Evolutionary conservation across 2,329 filamentous ascomycete genomes (phyloP), one percentile per base, ranked within the genome.

Genomic region (Emergomyces orientalis): DNA sequence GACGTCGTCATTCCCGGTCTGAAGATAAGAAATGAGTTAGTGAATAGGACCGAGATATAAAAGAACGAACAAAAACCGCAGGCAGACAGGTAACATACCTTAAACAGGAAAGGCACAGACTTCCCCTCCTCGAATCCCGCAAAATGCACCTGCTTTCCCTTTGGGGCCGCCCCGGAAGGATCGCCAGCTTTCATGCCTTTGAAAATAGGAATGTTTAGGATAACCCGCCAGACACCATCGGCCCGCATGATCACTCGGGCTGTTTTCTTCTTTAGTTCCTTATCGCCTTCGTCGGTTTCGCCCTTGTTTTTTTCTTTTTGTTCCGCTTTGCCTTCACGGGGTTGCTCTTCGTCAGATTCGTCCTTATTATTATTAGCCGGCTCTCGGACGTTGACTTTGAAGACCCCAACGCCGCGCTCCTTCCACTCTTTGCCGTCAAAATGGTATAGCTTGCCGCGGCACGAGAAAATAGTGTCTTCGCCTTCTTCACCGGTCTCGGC

Each of bases 211-310:
- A 89, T 90, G 76, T 97, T 97, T 59, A 97, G 80, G 65, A 96
- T 87, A 61, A 97, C 86, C 27, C 91, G 85, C 70, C 92, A 86
- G 0, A 90, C 94, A 64, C 91, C 91, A 71, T 97, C 92, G 68
- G 95, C 91, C 22, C 93, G 88, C 86, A 97, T 91, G 65, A 97
- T 84, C 67, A 97, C 84, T 51, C 93, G 88, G 30, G 88, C 83
- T 65, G 78, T 80, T 54, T 71, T 74, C 45, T 75, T 74, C 60
- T 73, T 82, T 63, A 41, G 22, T 25, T 34, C n/a, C 19, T 41
- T 62, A 61, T 65, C 22, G 58, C 41, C n/a, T 45, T 59, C 30
- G 37, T 34, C 32, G 61, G 65, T 37, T 54, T 25, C 49, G 41
- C 45, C 62, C 37, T 27, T 45, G n/a, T 68, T 79, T 67, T 82